A percentile compares a stretch with the other conserved stretches of the same genome.
phyloP scores from a whole-genome alignment of 129 eudicot genomes.

The Solidago caesia region DNA sequence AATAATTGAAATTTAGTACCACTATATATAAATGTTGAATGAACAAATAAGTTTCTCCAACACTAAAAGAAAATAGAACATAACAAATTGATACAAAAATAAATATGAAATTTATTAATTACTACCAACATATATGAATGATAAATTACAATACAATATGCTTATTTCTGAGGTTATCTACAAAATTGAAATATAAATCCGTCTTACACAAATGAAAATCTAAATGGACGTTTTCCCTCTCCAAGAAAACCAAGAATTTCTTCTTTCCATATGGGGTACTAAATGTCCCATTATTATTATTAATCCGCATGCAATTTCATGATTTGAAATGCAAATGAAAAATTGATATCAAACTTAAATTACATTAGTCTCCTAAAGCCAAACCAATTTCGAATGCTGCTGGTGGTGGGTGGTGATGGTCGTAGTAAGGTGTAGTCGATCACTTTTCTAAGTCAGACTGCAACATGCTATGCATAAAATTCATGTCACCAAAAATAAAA shows the following conservation, averaged over 20 bases:
- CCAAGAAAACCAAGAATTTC: constrained; percentile 3
- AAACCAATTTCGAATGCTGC: not conserved
- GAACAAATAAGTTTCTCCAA: too few species aligned
- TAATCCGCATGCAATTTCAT: constrained; percentile 18
- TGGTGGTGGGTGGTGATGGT: not conserved
- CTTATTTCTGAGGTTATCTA: constrained; percentile 16
- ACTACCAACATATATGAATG: constrained; percentile 2
- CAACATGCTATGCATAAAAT: constrained; percentile 60
- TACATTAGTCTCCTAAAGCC: constrained; percentile 18
- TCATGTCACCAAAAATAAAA: constrained; percentile 54
- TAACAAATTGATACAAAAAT: not conserved
- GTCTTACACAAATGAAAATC: constrained; percentile 21
- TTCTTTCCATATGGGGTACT: constrained; percentile 28
- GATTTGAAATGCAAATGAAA: constrained; percentile 34
- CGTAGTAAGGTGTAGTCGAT: not conserved
- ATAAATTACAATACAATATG: constrained; percentile 27
- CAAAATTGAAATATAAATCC: constrained; percentile 24
- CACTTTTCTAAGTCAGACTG: constrained; percentile 51
- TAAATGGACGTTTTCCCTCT: constrained; percentile 41
- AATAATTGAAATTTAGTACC: too few species aligned
- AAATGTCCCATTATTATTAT: constrained; percentile 33
- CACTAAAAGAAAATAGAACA: not conserved
- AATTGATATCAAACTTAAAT: constrained; percentile 17
- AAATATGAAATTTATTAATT: constrained; percentile 15
- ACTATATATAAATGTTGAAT: too few species aligned